Base-by-base conservation (phyloP, 75 land plant species). In the Sequoiadendron giganteum region DNA sequence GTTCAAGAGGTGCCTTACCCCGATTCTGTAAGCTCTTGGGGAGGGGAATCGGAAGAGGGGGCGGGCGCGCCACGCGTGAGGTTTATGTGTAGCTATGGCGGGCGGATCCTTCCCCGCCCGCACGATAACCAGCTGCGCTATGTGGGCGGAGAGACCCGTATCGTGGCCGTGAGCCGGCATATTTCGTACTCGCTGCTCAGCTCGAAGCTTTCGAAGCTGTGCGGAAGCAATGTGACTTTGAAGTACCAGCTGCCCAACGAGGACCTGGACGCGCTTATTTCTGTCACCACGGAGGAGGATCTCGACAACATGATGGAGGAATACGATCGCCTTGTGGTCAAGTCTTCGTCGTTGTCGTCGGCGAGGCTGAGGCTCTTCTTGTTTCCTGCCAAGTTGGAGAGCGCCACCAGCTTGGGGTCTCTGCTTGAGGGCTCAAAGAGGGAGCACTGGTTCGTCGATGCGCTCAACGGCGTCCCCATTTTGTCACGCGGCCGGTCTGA, bases 11-110 rank as follows among this genome's bases (percentile, higher is more conserved):
- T 13, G 38, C 15, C 15, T 36, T 34, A 75, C 77, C 38, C 77
- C 1, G 77, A 75, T 75, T 75, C 77, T 13, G 77, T 75, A 1
- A 11, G 77, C 38, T 75, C 77, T 15, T 75, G 38, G 38, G 77
- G 34, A 0, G 77, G 38, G 1, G 77, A 32, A 32, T 34, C 38
- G 15, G 77, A 65, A 28, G 65, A 10, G 2, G 38, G n/a, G 6
- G 49, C 16, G 39, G 86, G 21, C 2, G 49, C 4, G 15, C 54
- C 19, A 2, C 88, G 86, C 34, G 94, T 97, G 85, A 92, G 96
- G 30, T 90, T 97, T 86, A 94, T 97, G 96, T 97, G 99, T 92
- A 96, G 98, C 93, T 97, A 90, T 91, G 98, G 96, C 82, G 99
- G 99, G 68, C 91, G 94, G 86, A 97, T 97, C 85, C 88, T 94